These are phyloP conservation scores for Kazachstania sp. DNA, from an alignment of 1,139 yeast species.

Conservation along the genomic window DNA sequence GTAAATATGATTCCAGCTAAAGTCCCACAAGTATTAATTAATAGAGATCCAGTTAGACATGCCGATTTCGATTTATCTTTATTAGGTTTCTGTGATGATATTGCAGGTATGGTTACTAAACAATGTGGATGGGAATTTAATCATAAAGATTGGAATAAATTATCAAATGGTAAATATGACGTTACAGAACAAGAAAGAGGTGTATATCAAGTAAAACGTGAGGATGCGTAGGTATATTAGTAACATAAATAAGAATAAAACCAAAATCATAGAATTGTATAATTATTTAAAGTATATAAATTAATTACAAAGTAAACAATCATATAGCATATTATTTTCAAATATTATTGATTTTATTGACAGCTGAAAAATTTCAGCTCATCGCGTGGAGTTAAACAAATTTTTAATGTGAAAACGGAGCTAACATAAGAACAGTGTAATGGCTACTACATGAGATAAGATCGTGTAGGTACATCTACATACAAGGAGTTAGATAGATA, in stretches of 20 bases:
- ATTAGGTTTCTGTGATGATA: conserved; percentile 84
- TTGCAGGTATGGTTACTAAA: conserved; percentile 55
- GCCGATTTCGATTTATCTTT: conserved; percentile 73
- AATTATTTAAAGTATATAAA: too few relatives aligned
- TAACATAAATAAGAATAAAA: too few relatives aligned
- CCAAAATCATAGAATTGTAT: too few relatives aligned
- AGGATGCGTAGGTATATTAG: background rate
- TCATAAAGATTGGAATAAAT: conserved; percentile 38
- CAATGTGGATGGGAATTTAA: conserved; percentile 60
- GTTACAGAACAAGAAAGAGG: conserved; percentile 24
- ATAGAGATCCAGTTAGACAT: conserved; percentile 68
- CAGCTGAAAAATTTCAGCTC: background rate
- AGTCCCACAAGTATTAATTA: conserved; percentile 78
- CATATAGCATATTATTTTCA: too few relatives aligned
- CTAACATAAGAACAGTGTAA: too few relatives aligned
- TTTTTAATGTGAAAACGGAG: too few relatives aligned
- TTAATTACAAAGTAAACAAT: too few relatives aligned
- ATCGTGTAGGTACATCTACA: too few relatives aligned
- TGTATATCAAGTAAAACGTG: conserved; percentile 13
- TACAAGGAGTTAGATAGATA: too few relatives aligned
- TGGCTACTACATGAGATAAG: too few relatives aligned
- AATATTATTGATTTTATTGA: too few relatives aligned
- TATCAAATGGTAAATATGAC: conserved; percentile 17
- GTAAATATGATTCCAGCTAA: conserved; percentile 59
- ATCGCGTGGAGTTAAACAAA: background rate